Base-by-base conservation (phyloP, 768 basidiomycete species). In the Podaxis rugospora region DNA sequence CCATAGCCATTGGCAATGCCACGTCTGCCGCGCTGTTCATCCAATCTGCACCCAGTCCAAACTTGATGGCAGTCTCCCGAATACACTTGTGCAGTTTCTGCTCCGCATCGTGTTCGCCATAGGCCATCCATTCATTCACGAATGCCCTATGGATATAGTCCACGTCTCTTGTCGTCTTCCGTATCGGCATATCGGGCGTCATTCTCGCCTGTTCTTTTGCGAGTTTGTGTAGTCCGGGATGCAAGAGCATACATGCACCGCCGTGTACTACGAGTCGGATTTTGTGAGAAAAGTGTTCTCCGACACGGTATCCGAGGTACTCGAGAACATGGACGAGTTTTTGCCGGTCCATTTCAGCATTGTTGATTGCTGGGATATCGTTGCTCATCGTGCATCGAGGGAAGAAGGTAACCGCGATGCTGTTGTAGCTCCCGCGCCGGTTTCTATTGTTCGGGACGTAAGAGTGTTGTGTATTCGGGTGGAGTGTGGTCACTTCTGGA, bases 1-100 rank as follows among this genome's bases (percentile, higher is more conserved):
- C 83, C 62, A 73, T 69, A 18, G 83, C 82, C 80, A 86, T 81
- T 14, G 89, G 88, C 51, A 90, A 75, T 2, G 88, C 86, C 13
- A 88, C 77, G 63, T 90, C 89, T 0, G 89, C 85, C 64, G 88
- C 85, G 3, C 84, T 81, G 59, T 90, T 90, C 88, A 90, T 88
- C 89, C 89, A 90, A 69, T 90, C 88, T 57, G 74, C 73, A 23
- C 89, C 88, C 52, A 81, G 76, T 2, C 68, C 66, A 67, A 85
- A 79, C 5, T 70, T 69, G 16, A 64, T 51, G 0, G 88, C 87
- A 2, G 87, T 89, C 35, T 75, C 74, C 9, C 72, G 63, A 51
- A 89, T 86, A 67, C 88, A 89, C 11, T 69, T 70, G 64, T 78
- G 76, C 28, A 90, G 74, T n/a, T 83, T 76, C 3, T 77, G 76